Percentiles rank a stretch among this genome's conserved stretches.
These are phyloP conservation scores for Hibiscus trionum DNA, from an alignment of 345 rosid species.

Conservation along the genomic window DNA sequence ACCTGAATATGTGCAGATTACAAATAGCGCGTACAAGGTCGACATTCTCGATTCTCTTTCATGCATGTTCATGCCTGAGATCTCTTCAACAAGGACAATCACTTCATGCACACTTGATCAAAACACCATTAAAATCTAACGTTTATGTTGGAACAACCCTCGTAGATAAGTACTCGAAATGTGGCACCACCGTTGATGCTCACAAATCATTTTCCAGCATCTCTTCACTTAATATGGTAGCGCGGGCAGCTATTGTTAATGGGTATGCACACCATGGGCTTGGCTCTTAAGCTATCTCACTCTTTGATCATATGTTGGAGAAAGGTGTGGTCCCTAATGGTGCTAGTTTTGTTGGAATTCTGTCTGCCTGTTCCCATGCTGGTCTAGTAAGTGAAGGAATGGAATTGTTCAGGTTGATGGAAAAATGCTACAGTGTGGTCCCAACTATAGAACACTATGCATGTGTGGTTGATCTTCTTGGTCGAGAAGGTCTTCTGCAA, in stretches of 20 bases:
- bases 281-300: slow-evolving; percentile 35
- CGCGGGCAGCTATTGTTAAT: slow-evolving; percentile 49
- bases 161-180: slow-evolving; percentile 56
- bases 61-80: too few relatives aligned
- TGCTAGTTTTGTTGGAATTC: slow-evolving; percentile 45
- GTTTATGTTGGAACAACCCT: slow-evolving; percentile 51
- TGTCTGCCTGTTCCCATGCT: slow-evolving; percentile 41
- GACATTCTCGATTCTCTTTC: too few relatives aligned
- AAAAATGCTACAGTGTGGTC: slow-evolving; percentile 19
- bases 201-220: slow-evolving; percentile 20
- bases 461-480: slow-evolving; percentile 48
- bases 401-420: slow-evolving; percentile 34
- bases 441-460: slow-evolving; percentile 48
- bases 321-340: slow-evolving; percentile 33
- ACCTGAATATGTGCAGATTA: too few relatives aligned
- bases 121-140: slow-evolving; percentile 38
- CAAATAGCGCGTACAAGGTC: too few relatives aligned
- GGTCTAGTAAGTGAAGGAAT: slow-evolving; percentile 44
- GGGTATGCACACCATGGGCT: slow-evolving; percentile 49
- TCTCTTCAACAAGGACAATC: neutral
- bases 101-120: slow-evolving; percentile 42
- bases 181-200: slow-evolving; percentile 46
- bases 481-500: slow-evolving; percentile 36
- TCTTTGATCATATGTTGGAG: slow-evolving; percentile 37
- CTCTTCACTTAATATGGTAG: too few relatives aligned